These are phyloP conservation scores for Euphrasia arctica DNA, from an alignment of 305 asterid genomes.

Conservation along the genomic window DNA sequence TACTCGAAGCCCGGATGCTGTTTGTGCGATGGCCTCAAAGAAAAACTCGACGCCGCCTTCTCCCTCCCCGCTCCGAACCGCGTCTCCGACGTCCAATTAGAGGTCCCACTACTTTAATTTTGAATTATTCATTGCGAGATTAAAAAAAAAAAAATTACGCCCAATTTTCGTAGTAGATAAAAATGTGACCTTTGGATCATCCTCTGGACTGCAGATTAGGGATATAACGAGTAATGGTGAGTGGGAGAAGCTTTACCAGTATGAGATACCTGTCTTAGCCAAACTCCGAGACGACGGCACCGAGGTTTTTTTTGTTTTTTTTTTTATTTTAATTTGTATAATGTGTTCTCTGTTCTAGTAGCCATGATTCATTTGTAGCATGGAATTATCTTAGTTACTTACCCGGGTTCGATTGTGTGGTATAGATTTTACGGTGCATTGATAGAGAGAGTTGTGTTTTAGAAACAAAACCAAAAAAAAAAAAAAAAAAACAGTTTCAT, in stretches of 20 bases:
- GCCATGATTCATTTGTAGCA: background rate
- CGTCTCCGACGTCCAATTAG: constrained; percentile 50
- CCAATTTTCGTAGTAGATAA: background rate
- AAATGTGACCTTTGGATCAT: constrained; percentile 3
- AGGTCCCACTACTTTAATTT: constrained; percentile 37
- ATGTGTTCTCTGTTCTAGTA: background rate
- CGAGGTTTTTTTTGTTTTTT: constrained; percentile 41
- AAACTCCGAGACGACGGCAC: constrained; percentile 69
- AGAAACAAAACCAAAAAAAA: background rate
- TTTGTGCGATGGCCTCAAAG: constrained; percentile 99
- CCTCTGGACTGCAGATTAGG: constrained; percentile 46
- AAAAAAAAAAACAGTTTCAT: background rate
- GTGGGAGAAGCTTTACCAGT: constrained; percentile 93
- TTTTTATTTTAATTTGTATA: background rate
- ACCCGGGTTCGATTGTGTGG: background rate
- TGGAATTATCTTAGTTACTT: background rate
- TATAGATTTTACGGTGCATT: background rate
- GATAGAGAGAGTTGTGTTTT: background rate
- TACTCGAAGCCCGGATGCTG: constrained; percentile 99
- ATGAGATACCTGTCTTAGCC: constrained; percentile 92
- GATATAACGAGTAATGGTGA: constrained; percentile 82
- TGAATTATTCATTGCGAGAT: background rate
- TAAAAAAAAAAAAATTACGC: no score
- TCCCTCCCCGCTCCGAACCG: constrained; percentile 51
- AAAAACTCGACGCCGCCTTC: constrained; percentile 75